Evolutionary conservation across 805 yeast species (phyloP).

Genomic region (Yarrowia osloensis): DNA sequence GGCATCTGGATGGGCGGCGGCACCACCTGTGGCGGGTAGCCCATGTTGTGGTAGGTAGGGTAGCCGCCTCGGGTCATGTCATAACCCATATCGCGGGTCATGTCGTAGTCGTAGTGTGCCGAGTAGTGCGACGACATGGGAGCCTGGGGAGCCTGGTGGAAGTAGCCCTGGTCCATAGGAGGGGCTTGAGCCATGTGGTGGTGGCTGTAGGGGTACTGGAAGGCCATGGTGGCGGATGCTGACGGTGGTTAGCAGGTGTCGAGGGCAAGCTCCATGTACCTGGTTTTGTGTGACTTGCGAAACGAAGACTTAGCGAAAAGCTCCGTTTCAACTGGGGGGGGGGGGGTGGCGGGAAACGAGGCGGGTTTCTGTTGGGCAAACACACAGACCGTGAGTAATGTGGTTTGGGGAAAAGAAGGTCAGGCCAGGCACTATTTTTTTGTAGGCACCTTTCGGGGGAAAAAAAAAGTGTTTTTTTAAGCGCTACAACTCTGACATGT

Average conservation of each 20-base stretch:
- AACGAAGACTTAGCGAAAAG: conserved; percentile 38
- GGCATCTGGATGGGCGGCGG: conserved; percentile 18
- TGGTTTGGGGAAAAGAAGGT: conserved; percentile 16
- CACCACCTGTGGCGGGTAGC: conserved; percentile 7
- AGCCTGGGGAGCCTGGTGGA: conserved; percentile 31
- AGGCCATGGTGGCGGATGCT: conserved; percentile 29
- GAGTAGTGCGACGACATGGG: conserved; percentile 25
- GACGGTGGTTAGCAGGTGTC: no score
- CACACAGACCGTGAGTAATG: conserved; percentile 13
- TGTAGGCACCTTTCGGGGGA: neutral
- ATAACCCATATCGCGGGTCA: conserved; percentile 16
- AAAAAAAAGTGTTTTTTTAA: neutral
- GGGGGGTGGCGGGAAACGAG: neutral
- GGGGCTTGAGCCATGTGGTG: conserved; percentile 33
- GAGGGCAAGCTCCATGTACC: neutral
- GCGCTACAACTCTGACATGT: conserved; percentile 3
- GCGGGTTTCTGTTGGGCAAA: conserved; percentile 1
- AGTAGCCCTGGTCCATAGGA: conserved; percentile 31
- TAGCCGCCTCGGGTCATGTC: conserved; percentile 7
- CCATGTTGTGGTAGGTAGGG: conserved; percentile 1
- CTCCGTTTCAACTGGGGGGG: conserved; percentile 32
- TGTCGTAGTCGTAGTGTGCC: conserved; percentile 8
- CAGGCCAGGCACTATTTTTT: conserved; percentile 9
- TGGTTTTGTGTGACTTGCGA: conserved; percentile 21
- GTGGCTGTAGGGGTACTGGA: conserved; percentile 34